A percentile compares a stretch with the other conserved stretches of the same genome.
These are phyloP conservation scores for Acidomyces sp. DNA, from an alignment of 495 filamentous ascomycete species.

Conservation along the genomic window DNA sequence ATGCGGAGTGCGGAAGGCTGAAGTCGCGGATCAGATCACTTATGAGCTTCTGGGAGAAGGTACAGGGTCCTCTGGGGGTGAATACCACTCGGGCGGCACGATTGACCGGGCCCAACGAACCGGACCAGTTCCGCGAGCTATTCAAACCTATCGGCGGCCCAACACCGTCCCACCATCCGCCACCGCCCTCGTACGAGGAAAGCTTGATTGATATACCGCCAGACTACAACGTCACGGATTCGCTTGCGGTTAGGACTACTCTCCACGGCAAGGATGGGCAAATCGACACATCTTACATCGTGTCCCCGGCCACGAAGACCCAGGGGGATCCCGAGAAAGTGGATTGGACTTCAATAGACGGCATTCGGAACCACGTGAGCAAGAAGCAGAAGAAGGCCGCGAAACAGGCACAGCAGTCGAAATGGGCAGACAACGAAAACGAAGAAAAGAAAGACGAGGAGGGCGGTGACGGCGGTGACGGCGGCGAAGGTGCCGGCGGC, in stretches of 20 bases:
- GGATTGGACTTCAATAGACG: conserved; percentile 10
- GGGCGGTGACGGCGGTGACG: conserved; percentile 21
- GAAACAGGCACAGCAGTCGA: conserved; percentile 13
- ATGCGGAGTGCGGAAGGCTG: conserved; percentile 13
- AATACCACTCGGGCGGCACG: too few relatives aligned
- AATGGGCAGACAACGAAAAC: conserved; percentile 26
- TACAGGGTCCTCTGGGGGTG: background rate
- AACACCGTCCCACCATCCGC: background rate
- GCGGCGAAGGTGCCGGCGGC: conserved; percentile 20
- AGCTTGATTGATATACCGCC: conserved; percentile 23
- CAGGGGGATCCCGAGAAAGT: background rate
- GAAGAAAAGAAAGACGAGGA: conserved; percentile 36
- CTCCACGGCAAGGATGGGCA: too few relatives aligned
- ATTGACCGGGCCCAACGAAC: background rate
- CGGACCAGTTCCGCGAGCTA: conserved; percentile 1
- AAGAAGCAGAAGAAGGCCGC: conserved; percentile 25
- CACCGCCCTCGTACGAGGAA: conserved; percentile 26
- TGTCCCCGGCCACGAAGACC: background rate
- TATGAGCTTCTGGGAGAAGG: conserved; percentile 9
- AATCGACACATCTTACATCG: background rate
- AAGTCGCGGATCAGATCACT: conserved; percentile 5
- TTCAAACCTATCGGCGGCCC: conserved; percentile 1
- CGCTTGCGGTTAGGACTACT: too few relatives aligned
- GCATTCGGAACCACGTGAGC: conserved; percentile 19
- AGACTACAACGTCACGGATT: conserved; percentile 27